Conservation (phyloP, 2,329 filamentous ascomycete genomes). For the Tricladium varicosporioides region DNA sequence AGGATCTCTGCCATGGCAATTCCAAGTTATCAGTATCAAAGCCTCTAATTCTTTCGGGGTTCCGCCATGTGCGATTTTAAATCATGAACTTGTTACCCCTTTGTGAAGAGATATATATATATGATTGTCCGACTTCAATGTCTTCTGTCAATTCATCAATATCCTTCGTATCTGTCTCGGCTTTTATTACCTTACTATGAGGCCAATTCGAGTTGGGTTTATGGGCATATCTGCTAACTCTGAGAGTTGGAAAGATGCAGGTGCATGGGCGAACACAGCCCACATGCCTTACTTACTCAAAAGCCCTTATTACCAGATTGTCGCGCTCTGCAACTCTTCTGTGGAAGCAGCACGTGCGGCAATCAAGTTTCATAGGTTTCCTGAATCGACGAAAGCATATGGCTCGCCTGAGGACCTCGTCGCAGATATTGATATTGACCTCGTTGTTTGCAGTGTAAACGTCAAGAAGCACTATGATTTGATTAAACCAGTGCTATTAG, state of each 20-base stretch:
- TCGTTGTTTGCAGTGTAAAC: conserved; percentile 44
- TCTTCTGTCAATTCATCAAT: too few relatives aligned
- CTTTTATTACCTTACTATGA: too few relatives aligned
- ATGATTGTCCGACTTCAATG: too few relatives aligned
- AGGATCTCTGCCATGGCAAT: too few relatives aligned
- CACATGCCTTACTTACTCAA: conserved; percentile 46
- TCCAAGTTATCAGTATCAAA: too few relatives aligned
- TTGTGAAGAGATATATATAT: too few relatives aligned
- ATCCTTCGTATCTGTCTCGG: too few relatives aligned
- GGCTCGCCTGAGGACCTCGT: conserved; percentile 42
- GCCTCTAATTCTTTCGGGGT: too few relatives aligned
- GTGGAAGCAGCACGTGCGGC: conserved; percentile 40
- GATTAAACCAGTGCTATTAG: conserved; percentile 40
- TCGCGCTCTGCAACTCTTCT: conserved; percentile 46
- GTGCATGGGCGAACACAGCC: conserved; percentile 49
- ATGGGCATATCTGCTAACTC: not conserved
- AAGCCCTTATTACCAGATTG: conserved; percentile 40
- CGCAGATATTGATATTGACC: conserved; percentile 44
- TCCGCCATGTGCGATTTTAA: too few relatives aligned
- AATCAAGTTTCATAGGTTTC: conserved; percentile 38
- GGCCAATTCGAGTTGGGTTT: not conserved
- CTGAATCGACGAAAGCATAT: conserved; percentile 40
- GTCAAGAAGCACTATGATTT: conserved; percentile 43
- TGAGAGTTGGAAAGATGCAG: not conserved
- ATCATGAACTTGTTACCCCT: too few relatives aligned